These are phyloP conservation scores for Globisporangium heterothallicum DNA, from an alignment of 352 stramenopile genomes.

Conservation along the genomic window DNA sequence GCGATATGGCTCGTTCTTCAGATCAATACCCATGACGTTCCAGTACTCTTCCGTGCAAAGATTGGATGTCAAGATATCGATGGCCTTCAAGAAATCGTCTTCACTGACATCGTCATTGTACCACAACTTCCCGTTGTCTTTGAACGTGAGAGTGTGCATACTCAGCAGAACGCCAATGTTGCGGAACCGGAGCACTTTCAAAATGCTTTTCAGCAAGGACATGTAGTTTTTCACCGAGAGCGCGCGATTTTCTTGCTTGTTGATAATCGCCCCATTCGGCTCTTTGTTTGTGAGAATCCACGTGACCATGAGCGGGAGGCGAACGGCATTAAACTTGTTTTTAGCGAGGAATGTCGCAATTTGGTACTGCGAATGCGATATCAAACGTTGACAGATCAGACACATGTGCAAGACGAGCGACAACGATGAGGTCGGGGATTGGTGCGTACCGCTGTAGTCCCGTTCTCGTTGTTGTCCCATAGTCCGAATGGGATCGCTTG, in stretches of 20 bases:
- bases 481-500: conserved; percentile 60
- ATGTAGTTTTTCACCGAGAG: conserved; percentile 52
- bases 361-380: conserved; percentile 33
- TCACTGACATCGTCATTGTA: conserved; percentile 26
- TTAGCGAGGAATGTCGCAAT: conserved; percentile 57
- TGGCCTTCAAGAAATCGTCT: conserved; percentile 24
- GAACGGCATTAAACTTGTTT: conserved; percentile 80
- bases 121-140: conserved; percentile 38
- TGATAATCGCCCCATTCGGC: conserved; percentile 38
- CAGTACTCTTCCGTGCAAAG: conserved; percentile 31
- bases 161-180: conserved; percentile 54
- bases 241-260: conserved; percentile 52
- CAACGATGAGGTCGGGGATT: background rate
- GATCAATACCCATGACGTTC: conserved; percentile 35
- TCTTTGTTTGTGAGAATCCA: conserved; percentile 60
- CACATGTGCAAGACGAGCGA: background rate
- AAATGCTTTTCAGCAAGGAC: conserved; percentile 39
- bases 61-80: conserved; percentile 24
- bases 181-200: conserved; percentile 48
- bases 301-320: conserved; percentile 54
- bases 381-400: background rate
- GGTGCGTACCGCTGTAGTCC: conserved; percentile 45
- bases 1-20: conserved; percentile 36
- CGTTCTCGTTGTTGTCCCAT: conserved; percentile 66
- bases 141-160: conserved; percentile 53